phyloP scores from a whole-genome alignment of 2,329 filamentous ascomycete species.

The Helotiales sp. region DNA sequence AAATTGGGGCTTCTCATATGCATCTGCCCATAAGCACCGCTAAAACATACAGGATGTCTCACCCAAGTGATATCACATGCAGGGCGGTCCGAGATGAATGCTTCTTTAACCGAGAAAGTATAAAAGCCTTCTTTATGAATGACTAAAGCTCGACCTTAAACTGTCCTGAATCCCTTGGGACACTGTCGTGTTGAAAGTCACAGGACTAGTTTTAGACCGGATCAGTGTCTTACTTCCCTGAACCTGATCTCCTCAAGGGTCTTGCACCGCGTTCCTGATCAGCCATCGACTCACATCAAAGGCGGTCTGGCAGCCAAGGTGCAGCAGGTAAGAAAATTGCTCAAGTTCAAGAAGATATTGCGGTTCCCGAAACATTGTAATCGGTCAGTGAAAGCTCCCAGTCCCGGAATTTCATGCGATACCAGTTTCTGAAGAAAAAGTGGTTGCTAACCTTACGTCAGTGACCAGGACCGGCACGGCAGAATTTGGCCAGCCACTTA shows the following conservation, averaged over 20 bases:
- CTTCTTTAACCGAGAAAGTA: neutral
- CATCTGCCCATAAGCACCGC: neutral
- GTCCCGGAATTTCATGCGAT: neutral
- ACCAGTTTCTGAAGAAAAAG: too few species aligned
- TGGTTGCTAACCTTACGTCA: neutral
- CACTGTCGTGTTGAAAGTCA: neutral
- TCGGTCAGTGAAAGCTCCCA: neutral
- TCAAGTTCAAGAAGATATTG: neutral
- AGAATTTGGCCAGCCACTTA: conserved; percentile 10
- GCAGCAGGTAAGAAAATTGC: neutral
- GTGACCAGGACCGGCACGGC: neutral
- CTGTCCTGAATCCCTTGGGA: neutral
- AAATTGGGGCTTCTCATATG: neutral
- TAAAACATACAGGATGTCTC: neutral
- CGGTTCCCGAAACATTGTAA: neutral
- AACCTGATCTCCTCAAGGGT: neutral
- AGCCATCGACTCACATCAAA: conserved; percentile 5
- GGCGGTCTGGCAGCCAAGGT: conserved; percentile 3
- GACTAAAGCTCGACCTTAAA: neutral
- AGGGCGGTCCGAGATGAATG: neutral
- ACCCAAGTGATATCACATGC: neutral
- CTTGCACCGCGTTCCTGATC: conserved; percentile 3
- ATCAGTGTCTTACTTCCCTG: neutral
- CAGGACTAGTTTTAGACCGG: neutral
- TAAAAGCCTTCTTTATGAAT: neutral